These are phyloP conservation scores for Dactylellina drechsleri DNA, from an alignment of 2,329 filamentous ascomycete genomes.

Conservation along the genomic window DNA sequence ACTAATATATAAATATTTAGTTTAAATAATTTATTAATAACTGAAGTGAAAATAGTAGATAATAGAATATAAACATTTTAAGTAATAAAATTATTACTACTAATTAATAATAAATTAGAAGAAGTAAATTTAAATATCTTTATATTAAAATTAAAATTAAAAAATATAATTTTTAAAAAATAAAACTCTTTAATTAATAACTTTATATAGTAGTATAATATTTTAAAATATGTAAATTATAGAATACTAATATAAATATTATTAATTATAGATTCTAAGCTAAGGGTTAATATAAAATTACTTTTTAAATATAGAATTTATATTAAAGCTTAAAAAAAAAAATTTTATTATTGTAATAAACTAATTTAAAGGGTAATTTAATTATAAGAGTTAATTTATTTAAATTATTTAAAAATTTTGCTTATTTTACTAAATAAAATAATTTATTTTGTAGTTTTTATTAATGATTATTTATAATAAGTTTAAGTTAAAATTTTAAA, in stretches of 20 bases:
- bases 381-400: constrained; percentile 1
- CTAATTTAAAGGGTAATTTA: background rate
- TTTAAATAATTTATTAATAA: background rate
- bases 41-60: background rate
- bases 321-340: background rate
- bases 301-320: background rate
- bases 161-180: background rate
- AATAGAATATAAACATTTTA: background rate
- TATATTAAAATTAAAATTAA: background rate
- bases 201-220: background rate
- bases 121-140: background rate
- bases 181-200: background rate
- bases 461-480: background rate
- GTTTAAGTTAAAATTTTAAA: background rate
- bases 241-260: too few relatives aligned
- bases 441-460: background rate
- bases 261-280: background rate
- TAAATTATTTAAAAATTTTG: background rate
- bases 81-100: background rate
- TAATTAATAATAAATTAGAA: background rate
- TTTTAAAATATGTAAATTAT: too few relatives aligned
- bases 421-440: too few relatives aligned
- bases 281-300: background rate
- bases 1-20: background rate
- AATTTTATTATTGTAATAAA: background rate